Base-by-base conservation (phyloP, 2,329 filamentous ascomycete genomes). In the Colletotrichum musicola region DNA sequence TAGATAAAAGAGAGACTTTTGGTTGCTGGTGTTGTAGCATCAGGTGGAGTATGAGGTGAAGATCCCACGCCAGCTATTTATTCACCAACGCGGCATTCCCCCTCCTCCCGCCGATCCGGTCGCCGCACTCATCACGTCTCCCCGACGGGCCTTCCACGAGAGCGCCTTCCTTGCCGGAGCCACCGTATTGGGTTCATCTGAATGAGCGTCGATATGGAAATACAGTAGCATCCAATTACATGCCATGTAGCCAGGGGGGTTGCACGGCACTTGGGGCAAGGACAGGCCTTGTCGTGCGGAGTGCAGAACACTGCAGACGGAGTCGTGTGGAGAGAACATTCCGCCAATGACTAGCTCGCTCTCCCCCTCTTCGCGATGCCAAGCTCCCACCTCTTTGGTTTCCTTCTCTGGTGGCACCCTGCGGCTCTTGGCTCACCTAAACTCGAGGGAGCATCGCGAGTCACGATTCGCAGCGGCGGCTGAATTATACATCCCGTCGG, bases 401-500 rank as follows among this genome's bases (percentile, higher is more conserved):
- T 63, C 53, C 13, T 38, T 40, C 27, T 50, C 16, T 42, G n/a
- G 20, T 27, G 18, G 46, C 49, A 59, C 30, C 27, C n/a, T 54
- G 54, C 20, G 61, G 40, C 54, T 68, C 64, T 64, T 54, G 20
- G 65, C 13, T 10, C 10, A 53, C 25, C 10, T 42, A 54, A 59
- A 44, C 12, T 6, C 42, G 46, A 59, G 54, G 16, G 25, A 35
- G 40, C 6, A 50, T 42, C 7, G 27, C 27, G 61, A 68, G 54
- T 59, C 65, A 64, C 50, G 47, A 16, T 22, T 40, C 18, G 12
- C 38, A 18, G 20, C 20, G 35, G 22, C 42, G 42, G 54, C 22
- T 51, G 30, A 42, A n/a, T 18, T 27, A 12, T 14, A 47, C n/a
- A 47, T 18, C 22, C 6, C 22, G 35, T 20, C 38, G 46, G 1